Evolutionary conservation across 805 yeast genomes (phyloP).

Genomic region (Metschnikowia bowlesiae): DNA sequence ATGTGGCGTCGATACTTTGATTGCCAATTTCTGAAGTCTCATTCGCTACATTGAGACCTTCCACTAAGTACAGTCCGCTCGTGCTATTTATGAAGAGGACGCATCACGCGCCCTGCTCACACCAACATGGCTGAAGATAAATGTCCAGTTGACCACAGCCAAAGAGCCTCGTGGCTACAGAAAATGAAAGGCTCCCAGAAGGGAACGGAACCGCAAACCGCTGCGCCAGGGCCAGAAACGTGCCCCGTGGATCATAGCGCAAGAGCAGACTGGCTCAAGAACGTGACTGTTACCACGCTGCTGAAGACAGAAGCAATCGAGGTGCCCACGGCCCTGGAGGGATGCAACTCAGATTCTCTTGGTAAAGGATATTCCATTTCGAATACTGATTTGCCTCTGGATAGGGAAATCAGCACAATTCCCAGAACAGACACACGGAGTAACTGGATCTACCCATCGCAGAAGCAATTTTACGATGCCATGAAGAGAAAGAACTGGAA

Average conservation of each 20-base stretch:
- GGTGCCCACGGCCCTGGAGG: conserved; percentile 11
- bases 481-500: conserved; percentile 89
- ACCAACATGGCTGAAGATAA: conserved; percentile 10
- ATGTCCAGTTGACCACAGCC: conserved; percentile 19
- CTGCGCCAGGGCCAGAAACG: neutral
- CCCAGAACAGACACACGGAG: conserved; percentile 62
- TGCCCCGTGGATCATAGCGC: conserved; percentile 73
- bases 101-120: neutral
- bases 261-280: conserved; percentile 52
- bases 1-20: too few relatives aligned
- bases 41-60: neutral
- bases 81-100: neutral
- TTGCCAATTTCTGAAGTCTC: neutral
- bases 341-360: conserved; percentile 46
- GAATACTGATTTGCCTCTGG: conserved; percentile 50
- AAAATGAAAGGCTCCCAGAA: conserved; percentile 6
- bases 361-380: conserved; percentile 26
- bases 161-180: conserved; percentile 14
- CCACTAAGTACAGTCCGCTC: neutral
- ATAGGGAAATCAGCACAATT: conserved; percentile 73
- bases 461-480: conserved; percentile 90
- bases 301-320: conserved; percentile 39
- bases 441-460: conserved; percentile 95
- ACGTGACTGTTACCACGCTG: conserved; percentile 24
- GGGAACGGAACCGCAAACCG: neutral